phyloP scores from a whole-genome alignment of 2,329 filamentous ascomycete species.

The Thermothelomyces thermophilus region DNA sequence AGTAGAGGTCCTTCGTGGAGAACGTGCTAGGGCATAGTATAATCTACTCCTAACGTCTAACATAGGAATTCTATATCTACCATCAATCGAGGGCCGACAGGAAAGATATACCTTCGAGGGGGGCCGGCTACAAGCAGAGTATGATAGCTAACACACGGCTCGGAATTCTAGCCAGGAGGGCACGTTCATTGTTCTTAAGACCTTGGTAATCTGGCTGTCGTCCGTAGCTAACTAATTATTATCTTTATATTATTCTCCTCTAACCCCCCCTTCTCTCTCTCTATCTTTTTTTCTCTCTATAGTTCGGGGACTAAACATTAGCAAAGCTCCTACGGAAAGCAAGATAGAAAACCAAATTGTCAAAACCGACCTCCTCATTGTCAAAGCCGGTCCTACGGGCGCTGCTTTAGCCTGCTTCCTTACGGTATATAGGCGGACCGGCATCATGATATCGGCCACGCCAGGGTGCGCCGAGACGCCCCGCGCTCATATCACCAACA shows the following conservation, averaged over 20 bases:
- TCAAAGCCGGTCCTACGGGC: constrained; percentile 48
- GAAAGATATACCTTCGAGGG: background rate
- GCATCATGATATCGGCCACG: constrained; percentile 46
- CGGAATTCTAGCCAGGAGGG: background rate
- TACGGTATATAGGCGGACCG: constrained; percentile 40
- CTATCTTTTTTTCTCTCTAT: too few species aligned
- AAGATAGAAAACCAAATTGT: constrained; percentile 18
- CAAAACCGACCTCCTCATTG: constrained; percentile 41
- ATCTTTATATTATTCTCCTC: too few species aligned
- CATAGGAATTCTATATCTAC: background rate
- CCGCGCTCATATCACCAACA: constrained; percentile 55
- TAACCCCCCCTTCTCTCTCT: background rate
- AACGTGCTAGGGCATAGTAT: too few species aligned
- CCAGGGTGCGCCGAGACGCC: constrained; percentile 49
- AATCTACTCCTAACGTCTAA: background rate
- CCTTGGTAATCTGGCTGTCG: too few species aligned
- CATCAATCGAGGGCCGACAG: constrained; percentile 1
- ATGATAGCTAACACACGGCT: background rate
- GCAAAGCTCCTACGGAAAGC: background rate
- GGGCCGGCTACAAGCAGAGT: too few species aligned
- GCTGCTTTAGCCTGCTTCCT: constrained; percentile 49
- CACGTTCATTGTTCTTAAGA: background rate
- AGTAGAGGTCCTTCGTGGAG: too few species aligned
- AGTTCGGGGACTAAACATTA: too few species aligned
- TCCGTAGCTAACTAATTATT: too few species aligned